Percentiles rank a stretch among this genome's conserved stretches.
Evolutionary conservation across 1,284 basidiomycete species (phyloP).

Genomic region (Rhodotorula sp.): DNA sequence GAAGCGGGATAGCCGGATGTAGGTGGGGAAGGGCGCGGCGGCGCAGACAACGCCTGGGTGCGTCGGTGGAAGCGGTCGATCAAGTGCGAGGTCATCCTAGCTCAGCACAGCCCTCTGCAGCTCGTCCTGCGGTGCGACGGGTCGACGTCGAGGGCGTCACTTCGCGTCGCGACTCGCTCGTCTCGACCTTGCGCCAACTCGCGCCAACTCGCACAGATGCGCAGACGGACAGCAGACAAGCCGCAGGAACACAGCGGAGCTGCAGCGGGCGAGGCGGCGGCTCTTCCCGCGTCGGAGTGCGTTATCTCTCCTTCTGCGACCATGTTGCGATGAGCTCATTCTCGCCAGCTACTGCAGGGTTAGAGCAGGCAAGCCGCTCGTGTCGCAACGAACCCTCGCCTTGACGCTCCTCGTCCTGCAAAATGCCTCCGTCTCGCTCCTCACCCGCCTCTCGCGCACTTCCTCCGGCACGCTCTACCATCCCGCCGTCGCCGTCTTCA

Average conservation of each 20-base stretch:
- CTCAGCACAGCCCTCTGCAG: background rate
- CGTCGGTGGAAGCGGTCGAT: constrained; percentile 14
- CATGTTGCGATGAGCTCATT: too few species aligned
- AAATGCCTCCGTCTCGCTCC: constrained; percentile 44
- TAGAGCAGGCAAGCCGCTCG: background rate
- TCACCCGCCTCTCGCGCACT: constrained; percentile 41
- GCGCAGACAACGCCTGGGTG: background rate
- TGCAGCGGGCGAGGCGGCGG: too few species aligned
- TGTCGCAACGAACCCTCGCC: constrained; percentile 15
- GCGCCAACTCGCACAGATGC: too few species aligned
- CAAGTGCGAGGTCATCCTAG: constrained; percentile 25
- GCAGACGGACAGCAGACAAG: too few species aligned
- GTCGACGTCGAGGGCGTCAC: background rate
- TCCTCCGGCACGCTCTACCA: constrained; percentile 33
- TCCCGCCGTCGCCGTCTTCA: constrained; percentile 42
- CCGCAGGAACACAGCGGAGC: too few species aligned
- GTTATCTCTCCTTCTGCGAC: too few species aligned
- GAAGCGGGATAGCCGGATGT: background rate
- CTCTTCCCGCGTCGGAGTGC: too few species aligned
- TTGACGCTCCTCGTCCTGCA: constrained; percentile 41
- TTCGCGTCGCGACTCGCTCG: background rate
- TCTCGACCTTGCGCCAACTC: too few species aligned
- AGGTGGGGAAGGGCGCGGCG: background rate
- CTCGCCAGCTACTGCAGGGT: too few species aligned
- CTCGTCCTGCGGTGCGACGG: background rate